Evolutionary conservation across 2,329 filamentous ascomycete genomes (phyloP), one percentile per base, ranked within the genome.

Genomic region (Colletotrichum karsti): DNA sequence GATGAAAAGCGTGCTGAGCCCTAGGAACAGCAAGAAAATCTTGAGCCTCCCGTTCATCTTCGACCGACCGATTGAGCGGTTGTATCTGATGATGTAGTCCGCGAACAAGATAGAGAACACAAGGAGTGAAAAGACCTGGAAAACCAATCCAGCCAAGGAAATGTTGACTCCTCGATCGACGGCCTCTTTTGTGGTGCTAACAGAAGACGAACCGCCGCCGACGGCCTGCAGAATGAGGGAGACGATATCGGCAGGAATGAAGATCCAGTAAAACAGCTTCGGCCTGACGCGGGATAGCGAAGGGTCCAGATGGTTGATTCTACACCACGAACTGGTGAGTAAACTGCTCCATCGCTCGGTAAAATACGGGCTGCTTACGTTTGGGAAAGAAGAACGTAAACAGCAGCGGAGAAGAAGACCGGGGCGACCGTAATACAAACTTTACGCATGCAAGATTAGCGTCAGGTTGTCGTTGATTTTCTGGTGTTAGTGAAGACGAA

Each of bases 1-100:
- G 69, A 91, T 86, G 57, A 83, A 82, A 7, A 90, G 48, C 3
- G 87, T 89, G 1, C 87, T 82, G 4, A 87, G 73, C 2, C 79
- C 75, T 10, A 89, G 77, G 24, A 84, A 85, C 20, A 73, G 48
- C n/a, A 88, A 72, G 71, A 90, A 90, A 12, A 80, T 77, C 42
- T 77, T 77, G 73, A 88, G 85, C 2, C 75, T 65, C 64, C 72
- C 76, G n/a, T 70, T 53, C 4, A 64, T 68, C 3, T 77, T 78
- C 8, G 73, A 42, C 15, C 78, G 74, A 5, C 69, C 56, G 53
- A 75, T 54, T 12, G 78, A 75, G 5, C 71, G 72, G 18, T 63
- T 60, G 24, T 76, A 79, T 7, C 70, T 72, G 15, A 74, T 3
- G 5, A 86, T 71, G 68, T 85, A 87, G 61, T 80, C 78, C 57